Conservation (phyloP, 306 rosid genomes). For the Citrullus amarus region DNA sequence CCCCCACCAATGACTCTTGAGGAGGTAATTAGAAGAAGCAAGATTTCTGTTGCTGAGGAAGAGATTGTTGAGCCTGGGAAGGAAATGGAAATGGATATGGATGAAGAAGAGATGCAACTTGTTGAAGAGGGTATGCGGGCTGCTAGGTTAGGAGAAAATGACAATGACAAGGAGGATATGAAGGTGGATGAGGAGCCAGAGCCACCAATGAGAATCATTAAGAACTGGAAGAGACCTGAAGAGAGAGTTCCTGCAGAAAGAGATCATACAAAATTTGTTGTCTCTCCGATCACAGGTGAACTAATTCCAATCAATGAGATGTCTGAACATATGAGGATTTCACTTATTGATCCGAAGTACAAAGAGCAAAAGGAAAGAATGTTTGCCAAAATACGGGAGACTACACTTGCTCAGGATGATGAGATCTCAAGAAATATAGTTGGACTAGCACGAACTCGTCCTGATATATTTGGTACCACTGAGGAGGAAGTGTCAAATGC, state of each 20-base stretch:
- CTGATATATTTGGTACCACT: constrained; percentile 93
- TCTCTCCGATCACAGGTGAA: constrained; percentile 90
- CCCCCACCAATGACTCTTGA: constrained; percentile 94
- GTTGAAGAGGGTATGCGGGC: constrained; percentile 89
- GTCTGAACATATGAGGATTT: constrained; percentile 96
- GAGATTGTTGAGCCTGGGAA: constrained; percentile 70
- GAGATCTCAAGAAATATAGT: constrained; percentile 80
- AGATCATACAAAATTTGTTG: constrained; percentile 71
- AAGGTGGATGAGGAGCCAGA: constrained; percentile 60
- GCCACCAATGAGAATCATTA: constrained; percentile 87
- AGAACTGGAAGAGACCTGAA: constrained; percentile 98
- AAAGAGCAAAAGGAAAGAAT: constrained; percentile 93
- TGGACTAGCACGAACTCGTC: constrained; percentile 89
- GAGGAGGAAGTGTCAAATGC: constrained; percentile 98
- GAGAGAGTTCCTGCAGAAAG: constrained; percentile 74
- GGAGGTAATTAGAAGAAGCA: constrained; percentile 91
- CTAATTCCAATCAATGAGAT: constrained; percentile 79
- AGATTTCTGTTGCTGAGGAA: constrained; percentile 56
- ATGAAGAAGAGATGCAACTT: constrained; percentile 88
- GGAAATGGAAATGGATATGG: constrained; percentile 98
- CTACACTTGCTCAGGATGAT: constrained; percentile 88
- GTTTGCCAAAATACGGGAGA: constrained; percentile 97
- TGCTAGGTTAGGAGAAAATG: constrained; percentile 55
- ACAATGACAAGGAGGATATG: constrained; percentile 46
- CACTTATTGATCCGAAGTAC: constrained; percentile 94